phyloP scores from a whole-genome alignment of 345 rosid genomes.

The Excoecaria cochinchinensis region DNA sequence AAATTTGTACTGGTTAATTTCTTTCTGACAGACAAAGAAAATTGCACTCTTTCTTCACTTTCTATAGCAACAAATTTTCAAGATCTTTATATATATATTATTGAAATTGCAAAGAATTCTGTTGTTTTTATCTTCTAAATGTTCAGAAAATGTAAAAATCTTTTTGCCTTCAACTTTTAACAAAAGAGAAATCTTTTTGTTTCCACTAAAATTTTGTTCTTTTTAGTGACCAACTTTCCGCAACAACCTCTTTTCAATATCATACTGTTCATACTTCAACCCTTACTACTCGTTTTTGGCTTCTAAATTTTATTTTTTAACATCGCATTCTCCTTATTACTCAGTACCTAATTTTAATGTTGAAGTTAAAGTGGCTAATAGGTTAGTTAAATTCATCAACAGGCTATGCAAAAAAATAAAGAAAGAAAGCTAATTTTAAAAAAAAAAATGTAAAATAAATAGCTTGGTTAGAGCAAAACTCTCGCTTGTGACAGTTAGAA shows the following conservation, averaged over 20 bases:
- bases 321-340: too few species aligned
- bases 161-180: slow-evolving; percentile 8
- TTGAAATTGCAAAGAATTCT: neutral
- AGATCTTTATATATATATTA: too few species aligned
- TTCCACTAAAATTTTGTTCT: neutral
- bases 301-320: neutral
- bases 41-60: slow-evolving; percentile 6
- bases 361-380: too few species aligned
- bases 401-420: too few species aligned
- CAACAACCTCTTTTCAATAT: neutral
- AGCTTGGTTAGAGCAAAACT: too few species aligned
- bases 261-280: neutral
- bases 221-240: slow-evolving; percentile 5
- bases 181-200: slow-evolving; percentile 11
- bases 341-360: too few species aligned
- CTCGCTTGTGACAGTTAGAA: too few species aligned
- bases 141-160: neutral
- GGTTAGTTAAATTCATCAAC: too few species aligned
- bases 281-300: neutral
- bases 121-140: neutral
- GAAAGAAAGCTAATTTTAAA: too few species aligned
- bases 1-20: slow-evolving; percentile 11
- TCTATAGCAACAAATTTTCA: neutral
- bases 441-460: too few species aligned
- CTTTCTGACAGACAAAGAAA: slow-evolving; percentile 23